These are phyloP conservation scores for Hypoxylon sp. DNA, from an alignment of 2,329 filamentous ascomycete genomes.

Conservation along the genomic window DNA sequence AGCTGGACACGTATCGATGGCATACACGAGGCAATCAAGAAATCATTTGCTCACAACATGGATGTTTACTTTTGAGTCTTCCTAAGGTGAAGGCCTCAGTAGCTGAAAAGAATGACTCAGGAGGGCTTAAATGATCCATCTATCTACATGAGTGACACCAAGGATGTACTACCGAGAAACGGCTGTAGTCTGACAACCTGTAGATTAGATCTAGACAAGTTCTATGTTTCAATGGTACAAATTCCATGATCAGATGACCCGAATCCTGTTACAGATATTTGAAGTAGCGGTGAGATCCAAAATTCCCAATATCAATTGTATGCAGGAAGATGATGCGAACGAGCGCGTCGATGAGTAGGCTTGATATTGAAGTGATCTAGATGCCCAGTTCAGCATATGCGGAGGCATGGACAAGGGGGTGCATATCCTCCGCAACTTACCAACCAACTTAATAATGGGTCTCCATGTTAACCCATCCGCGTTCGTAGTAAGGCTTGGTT, in stretches of 20 bases:
- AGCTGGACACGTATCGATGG: not conserved
- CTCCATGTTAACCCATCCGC: not conserved
- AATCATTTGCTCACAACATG: not conserved
- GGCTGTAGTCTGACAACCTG: not conserved
- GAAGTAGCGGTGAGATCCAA: not conserved
- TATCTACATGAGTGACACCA: not conserved
- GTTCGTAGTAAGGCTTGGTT: not conserved
- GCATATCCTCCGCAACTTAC: not conserved
- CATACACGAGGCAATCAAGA: not conserved
- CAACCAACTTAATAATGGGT: not conserved
- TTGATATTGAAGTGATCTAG: conserved; percentile 8
- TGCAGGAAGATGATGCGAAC: not conserved
- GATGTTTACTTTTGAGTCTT: not conserved
- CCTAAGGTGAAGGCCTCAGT: not conserved
- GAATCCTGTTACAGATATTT: not conserved
- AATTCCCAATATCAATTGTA: not conserved
- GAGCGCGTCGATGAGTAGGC: not conserved
- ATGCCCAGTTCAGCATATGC: not conserved
- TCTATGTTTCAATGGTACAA: not conserved
- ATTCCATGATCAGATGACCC: not conserved
- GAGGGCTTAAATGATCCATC: too few species aligned
- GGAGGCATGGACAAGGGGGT: not conserved
- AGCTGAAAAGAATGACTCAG: not conserved
- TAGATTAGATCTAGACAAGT: not conserved
- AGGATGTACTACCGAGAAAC: not conserved